These are phyloP conservation scores for Stemphylium vesicarium DNA, from an alignment of 2,329 filamentous ascomycete genomes.

Conservation along the genomic window DNA sequence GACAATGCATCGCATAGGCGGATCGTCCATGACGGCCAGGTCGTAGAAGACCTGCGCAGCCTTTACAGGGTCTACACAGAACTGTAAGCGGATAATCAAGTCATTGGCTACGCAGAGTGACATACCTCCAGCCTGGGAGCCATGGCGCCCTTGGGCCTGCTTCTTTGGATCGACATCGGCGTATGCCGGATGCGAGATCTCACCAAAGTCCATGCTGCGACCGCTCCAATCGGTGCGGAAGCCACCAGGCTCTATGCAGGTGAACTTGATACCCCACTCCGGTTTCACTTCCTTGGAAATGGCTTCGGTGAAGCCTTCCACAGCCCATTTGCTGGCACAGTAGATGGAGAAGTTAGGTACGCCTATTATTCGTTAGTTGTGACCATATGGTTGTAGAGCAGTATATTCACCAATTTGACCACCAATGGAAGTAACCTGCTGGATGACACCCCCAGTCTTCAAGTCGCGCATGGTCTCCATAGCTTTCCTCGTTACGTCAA, in stretches of 20 bases:
- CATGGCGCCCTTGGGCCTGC: conserved; percentile 50
- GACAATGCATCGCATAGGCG: conserved; percentile 60
- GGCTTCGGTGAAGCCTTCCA: conserved; percentile 57
- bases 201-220: conserved; percentile 55
- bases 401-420: conserved; percentile 48
- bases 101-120: not conserved
- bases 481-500: conserved; percentile 59
- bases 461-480: conserved; percentile 54
- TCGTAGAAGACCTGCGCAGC: conserved; percentile 61
- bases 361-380: conserved; percentile 19
- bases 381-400: not conserved
- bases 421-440: conserved; percentile 64
- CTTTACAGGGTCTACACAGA: conserved; percentile 54
- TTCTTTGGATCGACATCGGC: conserved; percentile 56
- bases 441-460: conserved; percentile 61
- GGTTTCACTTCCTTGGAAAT: conserved; percentile 53
- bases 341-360: conserved; percentile 51
- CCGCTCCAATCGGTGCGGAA: conserved; percentile 57
- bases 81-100: not conserved
- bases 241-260: conserved; percentile 54
- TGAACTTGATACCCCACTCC: conserved; percentile 56
- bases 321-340: conserved; percentile 54
- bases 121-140: conserved; percentile 52
- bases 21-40: conserved; percentile 59
- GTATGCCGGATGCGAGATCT: conserved; percentile 54